Percentiles rank a stretch among this genome's conserved stretches.
phyloP scores from a whole-genome alignment of 208 protist species.

The Crithidia sp. region DNA sequence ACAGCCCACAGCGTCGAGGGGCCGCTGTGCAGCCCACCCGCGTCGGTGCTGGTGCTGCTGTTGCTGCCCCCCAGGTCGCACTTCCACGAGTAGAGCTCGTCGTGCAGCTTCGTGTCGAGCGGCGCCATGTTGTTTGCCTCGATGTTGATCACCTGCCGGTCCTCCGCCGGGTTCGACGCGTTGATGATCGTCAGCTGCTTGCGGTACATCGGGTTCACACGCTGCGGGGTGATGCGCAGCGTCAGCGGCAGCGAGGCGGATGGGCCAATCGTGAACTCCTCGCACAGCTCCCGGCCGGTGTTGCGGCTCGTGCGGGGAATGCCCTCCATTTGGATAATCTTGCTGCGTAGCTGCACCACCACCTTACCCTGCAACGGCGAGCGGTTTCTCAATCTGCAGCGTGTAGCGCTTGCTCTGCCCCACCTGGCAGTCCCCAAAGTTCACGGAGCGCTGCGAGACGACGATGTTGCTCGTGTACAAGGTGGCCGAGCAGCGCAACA shows the following conservation, averaged over 20 bases:
- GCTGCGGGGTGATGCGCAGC: constrained; percentile 77
- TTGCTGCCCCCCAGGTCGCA: constrained; percentile 31
- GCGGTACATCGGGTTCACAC: constrained; percentile 86
- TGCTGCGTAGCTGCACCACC: constrained; percentile 80
- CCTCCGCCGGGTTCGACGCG: constrained; percentile 68
- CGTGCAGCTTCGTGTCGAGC: constrained; percentile 78
- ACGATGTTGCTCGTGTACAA: constrained; percentile 86
- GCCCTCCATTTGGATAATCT: constrained; percentile 87
- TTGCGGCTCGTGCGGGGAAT: constrained; percentile 10
- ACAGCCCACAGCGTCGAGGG: constrained; percentile 56
- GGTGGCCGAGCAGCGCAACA: constrained; percentile 67
- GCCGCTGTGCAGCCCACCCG: constrained; percentile 1
- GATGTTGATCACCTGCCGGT: constrained; percentile 83
- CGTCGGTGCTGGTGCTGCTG: constrained; percentile 21
- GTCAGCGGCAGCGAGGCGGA: constrained; percentile 69
- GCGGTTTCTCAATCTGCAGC: constrained; percentile 80
- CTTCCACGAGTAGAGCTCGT: constrained; percentile 86
- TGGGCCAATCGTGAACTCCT: constrained; percentile 77
- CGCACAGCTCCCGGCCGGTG: constrained; percentile 52
- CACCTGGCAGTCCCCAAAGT: constrained; percentile 87
- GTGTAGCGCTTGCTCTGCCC: constrained; percentile 78
- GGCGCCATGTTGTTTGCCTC: constrained; percentile 90
- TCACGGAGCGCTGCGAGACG: constrained; percentile 64
- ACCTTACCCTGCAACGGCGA: constrained; percentile 76
- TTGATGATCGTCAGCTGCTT: constrained; percentile 89